Evolutionary conservation across 108 stramenopile genomes (phyloP).

Genomic region (Fragilaria radians): DNA sequence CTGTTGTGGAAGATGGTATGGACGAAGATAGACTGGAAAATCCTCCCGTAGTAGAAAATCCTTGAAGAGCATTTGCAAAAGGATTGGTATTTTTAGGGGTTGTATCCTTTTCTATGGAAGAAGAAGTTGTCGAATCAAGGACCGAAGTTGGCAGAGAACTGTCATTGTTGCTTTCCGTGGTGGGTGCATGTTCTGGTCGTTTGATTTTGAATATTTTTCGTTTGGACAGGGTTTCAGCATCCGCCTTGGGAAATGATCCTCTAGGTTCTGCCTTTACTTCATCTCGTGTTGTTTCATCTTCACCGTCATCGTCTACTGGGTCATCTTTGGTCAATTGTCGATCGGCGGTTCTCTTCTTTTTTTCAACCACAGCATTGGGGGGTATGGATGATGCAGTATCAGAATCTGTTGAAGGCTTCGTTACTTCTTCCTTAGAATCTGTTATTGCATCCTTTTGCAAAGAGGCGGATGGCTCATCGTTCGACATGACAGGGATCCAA

Average conservation of each 20-base stretch:
- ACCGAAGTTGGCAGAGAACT: neutral
- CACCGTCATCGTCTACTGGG: conserved; percentile 9
- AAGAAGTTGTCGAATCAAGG: neutral
- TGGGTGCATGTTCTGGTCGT: conserved; percentile 13
- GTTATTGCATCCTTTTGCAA: too few relatives aligned
- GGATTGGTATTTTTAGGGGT: neutral
- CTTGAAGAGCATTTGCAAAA: neutral
- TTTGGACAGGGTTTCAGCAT: conserved; percentile 19
- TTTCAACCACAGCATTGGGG: neutral
- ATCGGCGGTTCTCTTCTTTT: conserved; percentile 29
- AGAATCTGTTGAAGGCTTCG: neutral
- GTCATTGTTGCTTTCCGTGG: neutral
- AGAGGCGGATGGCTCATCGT: too few relatives aligned
- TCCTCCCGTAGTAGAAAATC: conserved; percentile 4
- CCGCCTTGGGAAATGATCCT: conserved; percentile 21
- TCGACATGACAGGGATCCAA: too few relatives aligned
- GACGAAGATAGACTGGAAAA: conserved; percentile 6
- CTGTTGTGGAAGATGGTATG: neutral
- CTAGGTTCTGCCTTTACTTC: neutral
- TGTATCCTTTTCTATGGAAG: conserved; percentile 6
- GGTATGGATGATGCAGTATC: neutral
- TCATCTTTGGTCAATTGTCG: conserved; percentile 47
- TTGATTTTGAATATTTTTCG: conserved; percentile 35
- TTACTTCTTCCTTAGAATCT: too few relatives aligned
- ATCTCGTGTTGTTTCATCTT: conserved; percentile 6